Evolutionary conservation across 495 filamentous ascomycete species (phyloP).

Genomic region (Podospora didyma): DNA sequence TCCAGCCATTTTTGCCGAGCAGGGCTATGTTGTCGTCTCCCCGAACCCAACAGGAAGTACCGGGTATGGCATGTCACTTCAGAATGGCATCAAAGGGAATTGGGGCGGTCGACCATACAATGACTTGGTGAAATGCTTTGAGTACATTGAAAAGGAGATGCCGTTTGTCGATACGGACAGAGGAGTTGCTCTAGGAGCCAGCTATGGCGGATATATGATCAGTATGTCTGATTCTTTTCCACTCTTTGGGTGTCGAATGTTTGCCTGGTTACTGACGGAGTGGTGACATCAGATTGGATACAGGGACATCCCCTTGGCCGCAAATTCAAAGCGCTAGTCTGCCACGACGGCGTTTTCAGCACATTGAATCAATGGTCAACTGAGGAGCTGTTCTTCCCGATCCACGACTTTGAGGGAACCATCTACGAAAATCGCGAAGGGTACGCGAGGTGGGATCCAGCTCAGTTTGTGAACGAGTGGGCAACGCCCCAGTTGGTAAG

Average conservation of each 20-base stretch:
- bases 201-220: conserved; percentile 86
- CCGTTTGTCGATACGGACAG: conserved; percentile 69
- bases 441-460: conserved; percentile 83
- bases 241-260: too few relatives aligned
- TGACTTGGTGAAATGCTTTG: conserved; percentile 75
- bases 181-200: conserved; percentile 80
- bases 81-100: conserved; percentile 67
- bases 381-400: conserved; percentile 87
- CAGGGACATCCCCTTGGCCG: conserved; percentile 65
- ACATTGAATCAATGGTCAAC: conserved; percentile 68
- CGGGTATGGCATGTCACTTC: conserved; percentile 76
- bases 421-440: conserved; percentile 68
- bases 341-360: conserved; percentile 86
- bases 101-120: conserved; percentile 82
- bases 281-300: conserved; percentile 55
- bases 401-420: conserved; percentile 76
- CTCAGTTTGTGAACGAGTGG: conserved; percentile 62
- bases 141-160: conserved; percentile 68
- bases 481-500: conserved; percentile 69
- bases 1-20: conserved; percentile 83
- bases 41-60: conserved; percentile 88
- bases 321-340: conserved; percentile 85
- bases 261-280: background rate
- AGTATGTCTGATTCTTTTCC: conserved; percentile 35
- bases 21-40: conserved; percentile 83